Percentiles rank a stretch among this genome's conserved stretches.
phyloP scores from a whole-genome alignment of 371 early-diverging fungal species.

The Mucor irregularis region DNA sequence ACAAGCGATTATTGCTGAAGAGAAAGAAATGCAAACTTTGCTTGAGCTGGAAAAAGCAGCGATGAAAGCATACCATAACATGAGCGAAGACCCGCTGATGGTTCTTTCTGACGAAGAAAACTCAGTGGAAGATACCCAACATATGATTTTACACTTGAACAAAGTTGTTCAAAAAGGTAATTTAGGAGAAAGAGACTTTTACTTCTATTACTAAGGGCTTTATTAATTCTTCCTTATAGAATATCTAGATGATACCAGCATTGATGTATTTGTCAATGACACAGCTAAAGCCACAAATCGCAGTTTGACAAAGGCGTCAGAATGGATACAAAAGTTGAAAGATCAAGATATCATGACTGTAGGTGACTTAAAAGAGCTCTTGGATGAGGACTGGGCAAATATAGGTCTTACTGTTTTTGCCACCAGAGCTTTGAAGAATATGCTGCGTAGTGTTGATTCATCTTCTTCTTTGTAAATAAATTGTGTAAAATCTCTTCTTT shows the following conservation, averaged over 20 bases:
- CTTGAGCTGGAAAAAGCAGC: slow-evolving; percentile 12
- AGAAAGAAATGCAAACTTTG: slow-evolving; percentile 24
- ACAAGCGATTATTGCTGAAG: slow-evolving; percentile 30
- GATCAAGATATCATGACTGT: slow-evolving; percentile 78
- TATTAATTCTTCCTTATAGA: slow-evolving; percentile 25
- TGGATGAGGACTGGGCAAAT: slow-evolving; percentile 72
- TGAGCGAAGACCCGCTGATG: background rate
- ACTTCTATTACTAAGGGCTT: no score
- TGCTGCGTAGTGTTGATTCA: slow-evolving; percentile 11
- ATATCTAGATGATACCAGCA: slow-evolving; percentile 52
- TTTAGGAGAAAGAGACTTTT: background rate
- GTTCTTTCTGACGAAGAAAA: slow-evolving; percentile 1
- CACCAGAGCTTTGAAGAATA: slow-evolving; percentile 74
- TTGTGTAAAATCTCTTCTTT: background rate
- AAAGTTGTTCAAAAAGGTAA: slow-evolving; percentile 2
- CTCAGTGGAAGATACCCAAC: background rate
- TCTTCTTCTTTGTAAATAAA: background rate
- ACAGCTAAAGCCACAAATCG: slow-evolving; percentile 64
- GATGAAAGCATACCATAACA: background rate
- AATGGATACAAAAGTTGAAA: slow-evolving; percentile 66
- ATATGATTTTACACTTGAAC: background rate
- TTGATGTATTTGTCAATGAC: slow-evolving; percentile 68
- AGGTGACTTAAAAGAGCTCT: slow-evolving; percentile 68
- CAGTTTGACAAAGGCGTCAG: slow-evolving; percentile 60
- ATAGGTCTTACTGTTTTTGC: slow-evolving; percentile 84